Evolutionary conservation across 768 basidiomycete genomes (phyloP), one percentile per base, ranked within the genome.

Genomic region (Tylopilus subfusipes): DNA sequence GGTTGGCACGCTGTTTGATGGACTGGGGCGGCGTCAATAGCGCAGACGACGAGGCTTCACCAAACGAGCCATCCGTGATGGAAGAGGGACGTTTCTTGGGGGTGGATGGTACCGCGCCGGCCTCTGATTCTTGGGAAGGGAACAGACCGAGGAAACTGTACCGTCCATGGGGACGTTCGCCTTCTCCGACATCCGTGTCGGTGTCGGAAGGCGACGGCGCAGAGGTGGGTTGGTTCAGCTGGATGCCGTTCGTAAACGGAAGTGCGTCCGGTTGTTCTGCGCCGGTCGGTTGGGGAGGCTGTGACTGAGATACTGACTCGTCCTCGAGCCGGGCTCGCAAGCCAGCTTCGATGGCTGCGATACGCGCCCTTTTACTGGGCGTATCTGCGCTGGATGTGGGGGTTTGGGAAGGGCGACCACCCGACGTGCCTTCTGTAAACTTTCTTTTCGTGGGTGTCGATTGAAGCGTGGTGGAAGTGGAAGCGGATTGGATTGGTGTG

Each of bases 11-110:
- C 0, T 40, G 52, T 16, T 29, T 51, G 5, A n/a, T 3, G 6
- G 68, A 59, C 13, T 49, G 56, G 4, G 69, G 68, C 27, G 68
- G 69, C 2, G 69, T 69, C 14, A 54, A 25, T 5, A 64, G 33
- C 2, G 58, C 11, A 27, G 34, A 27, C 13, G 50, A 24, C 44
- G 50, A 58, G 12, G 53, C 4, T 22, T 14, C 42, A 1, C 16
- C 16, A 18, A 18, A 36, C 34, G 34, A 16, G 5, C 6, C 13
- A 24, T 9, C 40, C 14, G 12, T 6, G 12, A 38, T 5, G 13
- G 34, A 34, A 19, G n/a, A 13, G 0, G 43, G 19, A 4, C 39
- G 44, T 13, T 42, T 60, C 36, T 52, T 60, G 18, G 66, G 67
- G 1, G 68, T 66, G 14, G 57, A 55, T 0, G 53, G 66, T 2